Evolutionary conservation across 2,329 filamentous ascomycete genomes (phyloP), one percentile per base, ranked within the genome.

Genomic region (Colletotrichum siamense): DNA sequence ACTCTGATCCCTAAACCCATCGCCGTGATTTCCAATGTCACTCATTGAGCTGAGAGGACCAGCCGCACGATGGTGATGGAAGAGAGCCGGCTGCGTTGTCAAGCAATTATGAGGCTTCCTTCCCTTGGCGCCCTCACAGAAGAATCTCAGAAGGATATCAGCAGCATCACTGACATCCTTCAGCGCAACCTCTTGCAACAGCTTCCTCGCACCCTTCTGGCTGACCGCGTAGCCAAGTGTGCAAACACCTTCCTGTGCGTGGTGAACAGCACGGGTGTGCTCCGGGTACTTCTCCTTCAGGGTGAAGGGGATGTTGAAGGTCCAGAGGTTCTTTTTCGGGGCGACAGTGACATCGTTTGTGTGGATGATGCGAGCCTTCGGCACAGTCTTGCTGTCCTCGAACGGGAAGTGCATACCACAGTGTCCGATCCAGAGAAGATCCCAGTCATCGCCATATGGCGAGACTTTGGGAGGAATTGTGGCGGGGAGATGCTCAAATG

Each of bases 401-500:
- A 73, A 22, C 24, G 83, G 81, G 62, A 86, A 83, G 26, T 81
- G 78, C 80, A 83, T 83, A 7, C 86, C 86, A 73, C 88, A 89
- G 78, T 89, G 87, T 28, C 89, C 89, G 1, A 89, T 79, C 88
- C 88, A 90, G 10, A 90, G 84, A 4, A 90, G 76, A 73, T 91
- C 89, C 89, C 89, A 91, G 73, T 86, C 81, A 72, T 87, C 86
- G n/a, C 89, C 88, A 69, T 89, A 89, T 0, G 88, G 87, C 2
- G 87, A 87, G 78, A 79, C 36, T 3, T 34, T 66, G 1, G 82
- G 79, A 1, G 78, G 70, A 1, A 77, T 61, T 0, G 77, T 79
- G 4, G 34, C 55, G 9, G 81, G 81, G 1, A 81, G 79, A 4
- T 34, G 36, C 8, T 79, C 68, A n/a, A 82, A 80, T 6, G 63